These are phyloP conservation scores for Venturia carpophila DNA, from an alignment of 2,329 filamentous ascomycete genomes.

Conservation along the genomic window DNA sequence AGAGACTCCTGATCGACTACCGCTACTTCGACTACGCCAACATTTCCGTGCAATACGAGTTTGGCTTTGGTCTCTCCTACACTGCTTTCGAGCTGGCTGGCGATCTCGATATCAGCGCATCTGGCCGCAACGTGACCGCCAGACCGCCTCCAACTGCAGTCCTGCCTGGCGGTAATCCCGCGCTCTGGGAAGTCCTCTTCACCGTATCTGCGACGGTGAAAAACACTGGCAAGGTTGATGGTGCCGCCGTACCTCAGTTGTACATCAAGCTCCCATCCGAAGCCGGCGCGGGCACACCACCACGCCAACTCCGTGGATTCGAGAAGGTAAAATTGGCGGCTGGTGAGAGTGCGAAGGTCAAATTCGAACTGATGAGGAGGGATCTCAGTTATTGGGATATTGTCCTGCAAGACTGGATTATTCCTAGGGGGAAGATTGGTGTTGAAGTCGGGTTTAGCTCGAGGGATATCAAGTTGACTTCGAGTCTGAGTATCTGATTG, in stretches of 20 bases:
- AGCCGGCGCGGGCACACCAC: conserved; percentile 24
- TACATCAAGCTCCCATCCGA: conserved; percentile 44
- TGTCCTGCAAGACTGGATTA: conserved; percentile 19
- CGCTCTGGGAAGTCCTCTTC: conserved; percentile 28
- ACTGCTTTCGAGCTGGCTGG: conserved; percentile 54
- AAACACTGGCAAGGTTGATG: conserved; percentile 50
- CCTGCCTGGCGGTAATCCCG: conserved; percentile 27
- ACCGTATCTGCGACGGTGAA: conserved; percentile 55
- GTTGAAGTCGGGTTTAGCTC: conserved; percentile 10
- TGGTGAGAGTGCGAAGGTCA: conserved; percentile 15
- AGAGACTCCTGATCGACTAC: conserved; percentile 51
- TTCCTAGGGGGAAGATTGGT: conserved; percentile 10
- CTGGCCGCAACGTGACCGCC: conserved; percentile 40
- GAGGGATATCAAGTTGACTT: conserved; percentile 7
- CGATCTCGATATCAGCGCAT: conserved; percentile 36
- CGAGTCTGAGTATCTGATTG: not conserved
- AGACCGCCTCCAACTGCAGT: conserved; percentile 23
- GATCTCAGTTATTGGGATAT: conserved; percentile 20
- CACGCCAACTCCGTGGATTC: conserved; percentile 28
- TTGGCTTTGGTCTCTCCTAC: conserved; percentile 53
- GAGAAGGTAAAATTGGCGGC: conserved; percentile 18
- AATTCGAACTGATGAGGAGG: conserved; percentile 18
- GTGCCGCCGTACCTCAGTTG: conserved; percentile 60
- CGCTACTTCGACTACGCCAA: conserved; percentile 57
- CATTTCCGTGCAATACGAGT: conserved; percentile 50